These are phyloP conservation scores for Aspergillus felis DNA, from an alignment of 2,329 filamentous ascomycete genomes.

Conservation along the genomic window DNA sequence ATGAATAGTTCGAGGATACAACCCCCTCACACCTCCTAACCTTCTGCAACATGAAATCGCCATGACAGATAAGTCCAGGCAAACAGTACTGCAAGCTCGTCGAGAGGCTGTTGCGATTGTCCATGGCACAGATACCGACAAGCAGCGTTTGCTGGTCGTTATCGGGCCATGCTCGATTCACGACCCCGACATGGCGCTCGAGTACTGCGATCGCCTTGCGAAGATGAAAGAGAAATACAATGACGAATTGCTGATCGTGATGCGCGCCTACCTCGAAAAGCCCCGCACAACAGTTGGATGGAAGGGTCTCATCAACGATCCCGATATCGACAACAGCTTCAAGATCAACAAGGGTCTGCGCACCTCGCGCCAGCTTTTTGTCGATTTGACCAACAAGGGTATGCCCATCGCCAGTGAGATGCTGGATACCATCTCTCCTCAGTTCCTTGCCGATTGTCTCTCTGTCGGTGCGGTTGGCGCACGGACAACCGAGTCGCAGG, in stretches of 20 bases:
- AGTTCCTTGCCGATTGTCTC: slow-evolving; percentile 90
- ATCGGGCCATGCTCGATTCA: slow-evolving; percentile 97
- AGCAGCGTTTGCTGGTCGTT: slow-evolving; percentile 66
- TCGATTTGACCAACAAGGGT: slow-evolving; percentile 83
- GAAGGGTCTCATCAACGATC: slow-evolving; percentile 99
- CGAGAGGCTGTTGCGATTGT: slow-evolving; percentile 60
- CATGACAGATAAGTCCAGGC: slow-evolving; percentile 38
- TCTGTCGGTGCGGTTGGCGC: slow-evolving; percentile 91
- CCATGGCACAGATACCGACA: slow-evolving; percentile 52
- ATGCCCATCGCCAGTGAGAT: slow-evolving; percentile 98
- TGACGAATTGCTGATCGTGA: slow-evolving; percentile 87
- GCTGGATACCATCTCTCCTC: slow-evolving; percentile 95
- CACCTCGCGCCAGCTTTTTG: slow-evolving; percentile 82
- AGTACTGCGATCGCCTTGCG: slow-evolving; percentile 84
- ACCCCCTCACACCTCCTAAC: slow-evolving; percentile 86
- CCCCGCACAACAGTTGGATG: slow-evolving; percentile 95
- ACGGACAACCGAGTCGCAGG: slow-evolving; percentile 92
- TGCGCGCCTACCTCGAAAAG: slow-evolving; percentile 98
- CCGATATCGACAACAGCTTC: slow-evolving; percentile 97
- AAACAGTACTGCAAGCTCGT: slow-evolving; percentile 57
- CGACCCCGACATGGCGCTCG: slow-evolving; percentile 82
- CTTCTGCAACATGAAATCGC: slow-evolving; percentile 92
- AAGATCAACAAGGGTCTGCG: slow-evolving; percentile 97
- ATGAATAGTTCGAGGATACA: slow-evolving; percentile 73
- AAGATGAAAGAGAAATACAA: slow-evolving; percentile 82